These are phyloP conservation scores for Cladosporium oxysporum DNA, from an alignment of 2,329 filamentous ascomycete genomes.

Conservation along the genomic window DNA sequence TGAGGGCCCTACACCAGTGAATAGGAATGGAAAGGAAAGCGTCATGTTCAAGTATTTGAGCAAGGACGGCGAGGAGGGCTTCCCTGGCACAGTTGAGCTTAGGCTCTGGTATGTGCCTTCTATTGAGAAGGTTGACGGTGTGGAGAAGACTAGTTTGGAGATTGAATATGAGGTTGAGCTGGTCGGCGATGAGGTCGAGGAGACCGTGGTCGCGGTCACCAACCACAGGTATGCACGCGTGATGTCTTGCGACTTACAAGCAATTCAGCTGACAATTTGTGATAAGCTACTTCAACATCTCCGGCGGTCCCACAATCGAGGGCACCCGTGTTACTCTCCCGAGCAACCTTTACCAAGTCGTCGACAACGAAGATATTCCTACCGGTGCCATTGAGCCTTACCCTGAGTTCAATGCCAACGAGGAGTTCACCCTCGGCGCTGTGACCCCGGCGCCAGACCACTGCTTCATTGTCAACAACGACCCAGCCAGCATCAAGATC, in stretches of 20 bases:
- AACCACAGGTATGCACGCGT: conserved; percentile 79
- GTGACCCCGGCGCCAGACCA: conserved; percentile 79
- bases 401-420: conserved; percentile 64
- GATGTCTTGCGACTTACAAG: background rate
- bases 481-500: conserved; percentile 54
- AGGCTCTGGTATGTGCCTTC: conserved; percentile 77
- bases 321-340: conserved; percentile 62
- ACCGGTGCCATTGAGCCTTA: conserved; percentile 66
- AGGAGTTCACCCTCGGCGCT: conserved; percentile 71
- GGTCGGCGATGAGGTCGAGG: conserved; percentile 70
- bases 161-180: conserved; percentile 91
- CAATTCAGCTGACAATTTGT: background rate
- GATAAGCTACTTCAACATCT: conserved; percentile 68
- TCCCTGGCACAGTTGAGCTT: conserved; percentile 79
- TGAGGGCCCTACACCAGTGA: conserved; percentile 66
- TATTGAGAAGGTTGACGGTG: conserved; percentile 58
- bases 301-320: conserved; percentile 59
- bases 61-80: conserved; percentile 83
- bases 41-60: conserved; percentile 59
- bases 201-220: conserved; percentile 89
- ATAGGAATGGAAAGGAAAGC: conserved; percentile 49
- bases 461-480: conserved; percentile 77
- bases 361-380: conserved; percentile 74
- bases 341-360: conserved; percentile 68
- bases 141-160: conserved; percentile 68